Evolutionary conservation across 2,329 filamentous ascomycete genomes (phyloP).

Genomic region (Calonectria crousiana): DNA sequence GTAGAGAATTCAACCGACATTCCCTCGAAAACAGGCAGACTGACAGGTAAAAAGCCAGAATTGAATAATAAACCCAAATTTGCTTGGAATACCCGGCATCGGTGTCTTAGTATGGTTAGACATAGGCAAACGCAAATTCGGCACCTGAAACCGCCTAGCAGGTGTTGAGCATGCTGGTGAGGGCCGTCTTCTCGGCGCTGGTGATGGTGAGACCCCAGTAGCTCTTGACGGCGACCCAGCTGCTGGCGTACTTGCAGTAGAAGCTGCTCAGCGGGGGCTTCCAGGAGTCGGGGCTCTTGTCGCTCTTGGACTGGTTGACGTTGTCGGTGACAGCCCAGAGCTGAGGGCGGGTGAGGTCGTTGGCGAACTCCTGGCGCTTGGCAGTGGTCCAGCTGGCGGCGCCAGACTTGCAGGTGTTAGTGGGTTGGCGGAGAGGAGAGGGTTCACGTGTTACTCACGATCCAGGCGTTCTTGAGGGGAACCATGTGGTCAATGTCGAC

Average conservation of each 20-base stretch:
- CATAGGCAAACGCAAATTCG: neutral
- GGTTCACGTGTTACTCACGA: slow-evolving; percentile 57
- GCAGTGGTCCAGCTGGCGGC: slow-evolving; percentile 78
- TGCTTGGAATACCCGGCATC: neutral
- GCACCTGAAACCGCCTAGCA: slow-evolving; percentile 38
- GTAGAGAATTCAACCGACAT: neutral
- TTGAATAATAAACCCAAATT: neutral
- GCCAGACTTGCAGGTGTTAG: slow-evolving; percentile 66
- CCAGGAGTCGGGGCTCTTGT: slow-evolving; percentile 80
- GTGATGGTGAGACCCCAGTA: slow-evolving; percentile 78
- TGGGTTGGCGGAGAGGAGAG: neutral
- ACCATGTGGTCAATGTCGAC: slow-evolving; percentile 89
- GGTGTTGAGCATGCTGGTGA: slow-evolving; percentile 58
- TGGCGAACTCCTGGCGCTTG: slow-evolving; percentile 77
- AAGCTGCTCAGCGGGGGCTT: slow-evolving; percentile 77
- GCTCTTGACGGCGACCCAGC: slow-evolving; percentile 84
- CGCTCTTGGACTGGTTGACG: slow-evolving; percentile 81
- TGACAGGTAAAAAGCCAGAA: neutral
- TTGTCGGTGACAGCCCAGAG: slow-evolving; percentile 83
- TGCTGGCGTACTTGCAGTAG: slow-evolving; percentile 82
- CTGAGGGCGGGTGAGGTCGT: slow-evolving; percentile 81
- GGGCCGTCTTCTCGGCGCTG: slow-evolving; percentile 76
- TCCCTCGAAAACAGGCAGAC: neutral
- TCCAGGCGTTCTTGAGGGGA: slow-evolving; percentile 84
- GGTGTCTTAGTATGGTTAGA: neutral